A percentile compares a stretch with the other conserved stretches of the same genome.
These are phyloP conservation scores for Garcia nutans DNA, from an alignment of 345 rosid species.

Conservation along the genomic window DNA sequence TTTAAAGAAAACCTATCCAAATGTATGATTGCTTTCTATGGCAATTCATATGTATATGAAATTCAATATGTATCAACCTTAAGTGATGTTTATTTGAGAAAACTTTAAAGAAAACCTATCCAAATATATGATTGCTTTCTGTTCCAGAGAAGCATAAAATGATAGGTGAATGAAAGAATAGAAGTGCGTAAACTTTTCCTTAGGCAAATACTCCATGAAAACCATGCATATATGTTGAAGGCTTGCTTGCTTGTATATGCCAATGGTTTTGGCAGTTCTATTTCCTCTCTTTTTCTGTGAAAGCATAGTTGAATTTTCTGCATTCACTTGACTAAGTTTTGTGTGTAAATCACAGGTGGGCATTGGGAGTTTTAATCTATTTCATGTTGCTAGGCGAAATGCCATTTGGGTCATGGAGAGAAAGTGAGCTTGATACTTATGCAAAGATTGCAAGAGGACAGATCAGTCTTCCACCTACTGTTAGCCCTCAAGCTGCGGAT, in stretches of 20 bases:
- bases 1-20: too few species aligned
- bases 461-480: conserved; percentile 49
- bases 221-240: background rate
- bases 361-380: conserved; percentile 78
- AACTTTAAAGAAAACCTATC: too few species aligned
- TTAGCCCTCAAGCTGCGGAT: conserved; percentile 66
- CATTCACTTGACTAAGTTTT: background rate
- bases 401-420: conserved; percentile 92
- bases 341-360: conserved; percentile 61
- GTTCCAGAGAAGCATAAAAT: too few species aligned
- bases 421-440: conserved; percentile 64
- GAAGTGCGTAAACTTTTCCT: too few species aligned
- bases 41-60: too few species aligned
- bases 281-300: background rate
- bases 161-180: too few species aligned
- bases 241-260: background rate
- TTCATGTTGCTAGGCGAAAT: conserved; percentile 76
- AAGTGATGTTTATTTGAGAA: too few species aligned
- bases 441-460: conserved; percentile 83
- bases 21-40: too few species aligned
- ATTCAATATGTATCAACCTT: too few species aligned
- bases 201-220: too few species aligned
- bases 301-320: background rate
- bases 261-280: background rate
- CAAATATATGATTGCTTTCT: too few species aligned